Evolutionary conservation across 148 eudicot species (phyloP).

Genomic region (Polygonum aviculare): DNA sequence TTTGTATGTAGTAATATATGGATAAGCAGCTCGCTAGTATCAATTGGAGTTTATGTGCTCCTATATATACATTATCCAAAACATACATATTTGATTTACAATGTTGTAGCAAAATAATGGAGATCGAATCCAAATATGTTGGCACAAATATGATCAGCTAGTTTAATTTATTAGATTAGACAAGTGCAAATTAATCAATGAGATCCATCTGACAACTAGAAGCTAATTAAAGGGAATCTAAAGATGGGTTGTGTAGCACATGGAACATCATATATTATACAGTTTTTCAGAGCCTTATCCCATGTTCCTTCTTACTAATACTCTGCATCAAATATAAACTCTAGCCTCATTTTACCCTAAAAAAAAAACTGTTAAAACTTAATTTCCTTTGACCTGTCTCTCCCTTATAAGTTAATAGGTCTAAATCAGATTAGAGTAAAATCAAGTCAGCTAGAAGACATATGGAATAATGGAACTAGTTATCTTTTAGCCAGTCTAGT

Average conservation of each 20-base stretch:
- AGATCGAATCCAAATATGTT: neutral
- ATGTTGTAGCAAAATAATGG: neutral
- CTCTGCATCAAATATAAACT: neutral
- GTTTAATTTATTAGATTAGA: neutral
- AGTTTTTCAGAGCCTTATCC: neutral
- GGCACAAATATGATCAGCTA: neutral
- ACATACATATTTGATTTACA: neutral
- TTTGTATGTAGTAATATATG: neutral
- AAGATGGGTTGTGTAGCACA: neutral
- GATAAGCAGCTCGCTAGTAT: neutral
- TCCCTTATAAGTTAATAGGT: too few relatives aligned
- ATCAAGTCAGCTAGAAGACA: too few relatives aligned
- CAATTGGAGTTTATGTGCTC: neutral
- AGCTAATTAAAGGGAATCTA: neutral
- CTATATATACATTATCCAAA: neutral
- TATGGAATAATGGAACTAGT: too few relatives aligned
- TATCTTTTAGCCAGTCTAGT: too few relatives aligned
- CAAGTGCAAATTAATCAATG: neutral
- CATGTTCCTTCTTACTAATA: neutral
- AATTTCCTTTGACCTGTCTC: neutral
- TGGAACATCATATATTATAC: neutral
- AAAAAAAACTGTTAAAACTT: neutral
- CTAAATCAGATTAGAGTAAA: too few relatives aligned
- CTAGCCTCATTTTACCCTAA: neutral
- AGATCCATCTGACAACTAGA: neutral